These are phyloP conservation scores for Penicillium canescens DNA, from an alignment of 495 filamentous ascomycete species.

Conservation along the genomic window DNA sequence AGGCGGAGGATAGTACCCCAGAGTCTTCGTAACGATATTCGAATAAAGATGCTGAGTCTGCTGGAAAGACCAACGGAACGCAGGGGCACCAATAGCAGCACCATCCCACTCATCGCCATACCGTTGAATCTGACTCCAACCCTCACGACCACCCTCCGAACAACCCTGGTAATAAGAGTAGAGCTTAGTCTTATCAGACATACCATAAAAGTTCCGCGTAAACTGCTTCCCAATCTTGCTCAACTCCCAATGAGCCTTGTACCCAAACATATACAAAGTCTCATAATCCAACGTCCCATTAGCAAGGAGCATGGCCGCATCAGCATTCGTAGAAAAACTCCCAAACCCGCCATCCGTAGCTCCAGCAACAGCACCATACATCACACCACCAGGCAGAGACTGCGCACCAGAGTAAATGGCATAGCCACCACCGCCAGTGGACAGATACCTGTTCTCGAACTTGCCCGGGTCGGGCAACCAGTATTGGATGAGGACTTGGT, in stretches of 20 bases:
- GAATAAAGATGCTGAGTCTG: conserved; percentile 46
- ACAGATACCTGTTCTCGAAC: conserved; percentile 43
- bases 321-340: conserved; percentile 33
- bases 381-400: conserved; percentile 35
- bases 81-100: conserved; percentile 46
- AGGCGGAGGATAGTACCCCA: conserved; percentile 41
- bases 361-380: conserved; percentile 41
- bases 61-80: conserved; percentile 46
- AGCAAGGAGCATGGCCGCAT: conserved; percentile 32
- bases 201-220: conserved; percentile 31
- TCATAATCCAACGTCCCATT: conserved; percentile 47
- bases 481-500: conserved; percentile 36
- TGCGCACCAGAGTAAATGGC: conserved; percentile 42
- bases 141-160: conserved; percentile 54
- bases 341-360: conserved; percentile 50
- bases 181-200: conserved; percentile 32
- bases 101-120: conserved; percentile 49
- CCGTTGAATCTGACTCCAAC: conserved; percentile 50
- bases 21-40: conserved; percentile 37
- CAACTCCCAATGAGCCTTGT: conserved; percentile 33
- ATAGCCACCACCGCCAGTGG: conserved; percentile 43
- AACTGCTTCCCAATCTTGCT: conserved; percentile 35
- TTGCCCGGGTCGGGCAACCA: conserved; percentile 36
- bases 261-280: conserved; percentile 45
- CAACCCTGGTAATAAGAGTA: conserved; percentile 57